Evolutionary conservation across 495 filamentous ascomycete species (phyloP), one percentile per base, ranked within the genome.

Genomic region (Platismatia glauca): DNA sequence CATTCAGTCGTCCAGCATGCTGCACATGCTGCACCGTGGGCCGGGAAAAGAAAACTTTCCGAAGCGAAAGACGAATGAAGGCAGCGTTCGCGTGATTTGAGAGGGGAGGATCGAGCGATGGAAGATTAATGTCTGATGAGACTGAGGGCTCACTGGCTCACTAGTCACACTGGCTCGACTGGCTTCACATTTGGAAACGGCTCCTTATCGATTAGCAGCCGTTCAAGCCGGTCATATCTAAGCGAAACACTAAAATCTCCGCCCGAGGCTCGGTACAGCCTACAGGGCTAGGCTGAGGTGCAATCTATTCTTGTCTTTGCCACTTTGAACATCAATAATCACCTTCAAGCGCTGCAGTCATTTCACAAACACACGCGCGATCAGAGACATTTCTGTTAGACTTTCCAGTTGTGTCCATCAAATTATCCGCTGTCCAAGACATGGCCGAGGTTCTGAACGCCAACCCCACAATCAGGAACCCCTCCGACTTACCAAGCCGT

Each of bases 401-500:
- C 24, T 37, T 24, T 48, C 44, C 29, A 27, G 31, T 50, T 22
- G 31, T 18, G 24, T 38, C 41, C 33, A 58, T 52, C 24, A 29
- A 27, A 2, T n/a, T 41, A 37, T 18, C 9, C 20, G 7, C 41
- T 46, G 44, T 37, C 56, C 35, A 52, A 57, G 64, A 37, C 43
- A 74, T 74, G 72, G 73, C 74, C 62, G 80, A 84, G 70, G 78
- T 88, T 46, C 86, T 96, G 65, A 98, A 98, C 73, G 90, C 86
- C 60, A 97, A 98, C 77, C 94, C 94, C 59, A 95, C 91, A 29
- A 91, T 98, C 70, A 79, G 97, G 59, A 94, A 86, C 71, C 82
- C 83, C 60, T 91, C 92, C 31, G 89, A 98, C 72, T 86, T 98
- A 34, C 94, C 95, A n/a, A 90, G 89, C 37, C 81, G 89, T 34